Evolutionary conservation across 805 yeast species (phyloP), one percentile per base, ranked within the genome.

Genomic region (Lipomyces chichibuensis): DNA sequence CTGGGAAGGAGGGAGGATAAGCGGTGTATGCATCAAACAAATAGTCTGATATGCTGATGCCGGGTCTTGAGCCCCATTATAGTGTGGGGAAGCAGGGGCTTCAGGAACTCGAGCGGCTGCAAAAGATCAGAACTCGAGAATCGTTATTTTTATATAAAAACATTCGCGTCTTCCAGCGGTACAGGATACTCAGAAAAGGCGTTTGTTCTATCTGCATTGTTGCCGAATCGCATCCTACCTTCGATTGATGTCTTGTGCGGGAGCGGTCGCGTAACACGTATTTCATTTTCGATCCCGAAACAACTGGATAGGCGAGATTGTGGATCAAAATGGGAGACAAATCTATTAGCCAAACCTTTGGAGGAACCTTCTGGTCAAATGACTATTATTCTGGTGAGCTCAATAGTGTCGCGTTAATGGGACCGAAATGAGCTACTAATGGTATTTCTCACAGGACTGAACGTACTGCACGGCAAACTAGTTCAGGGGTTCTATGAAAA

Each of bases 321-420:
- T 43, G 49, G 20, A n/a, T 43, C 23, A 43, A 5, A 43, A 43
- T 43, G 56, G 25, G 56, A 29, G 33, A 29, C 56, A 53, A 29
- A 27, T 29, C 51, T 57, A 43, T 61, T 13, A 37, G 39, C 43
- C 37, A 20, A 23, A 53, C 91, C 25, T 89, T 90, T 78, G 86
- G 91, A 3, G 91, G 88, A 72, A 85, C 87, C 72, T 90, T 90
- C 78, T 90, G 96, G 96, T 82, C 92, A 7, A 81, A 80, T 35
- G 93, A 89, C 74, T 86, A 87, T 74, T 78, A 81, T 14, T 78
- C 83, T n/a, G 87, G 83, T 79, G 65, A 52, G 81, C 17, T 74
- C 5, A 13, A 59, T 43, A 33, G 13, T 58, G 25, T 25, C 33
- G 49, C 11, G n/a, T 46, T n/a, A n/a, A 54, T 53, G 5, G 43